Evolutionary conservation across 2,329 filamentous ascomycete species (phyloP), one percentile per base, ranked within the genome.

Genomic region (Aureobasidium sp.): DNA sequence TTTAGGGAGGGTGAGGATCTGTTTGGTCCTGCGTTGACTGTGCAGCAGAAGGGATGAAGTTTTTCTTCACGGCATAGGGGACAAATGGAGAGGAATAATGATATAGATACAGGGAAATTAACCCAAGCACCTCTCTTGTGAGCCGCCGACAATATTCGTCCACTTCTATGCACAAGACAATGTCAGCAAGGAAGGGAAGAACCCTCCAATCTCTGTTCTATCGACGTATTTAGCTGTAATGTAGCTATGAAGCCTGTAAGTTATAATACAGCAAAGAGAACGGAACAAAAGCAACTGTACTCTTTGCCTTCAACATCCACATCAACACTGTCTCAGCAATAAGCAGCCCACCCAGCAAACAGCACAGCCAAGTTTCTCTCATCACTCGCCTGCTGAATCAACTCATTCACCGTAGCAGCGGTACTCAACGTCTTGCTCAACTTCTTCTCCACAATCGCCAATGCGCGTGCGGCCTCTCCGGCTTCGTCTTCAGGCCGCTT

Each of bases 371-470:
- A 73, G 71, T 99, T 97, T 67, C 84, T 84, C 77, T 96, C 92
- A 74, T 99, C 94, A 1, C 89, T 93, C 8, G 94, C 93, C 76
- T 96, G 89, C 72, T 97, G 94, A 66, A 99, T 99, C 66, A 99
- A 76, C 71, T 99, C 94, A 70, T 97, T 97, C 60, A 99, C 94
- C 15, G 91, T 97, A 3, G 94, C 95, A 61, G 89, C 90, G 19
- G 96, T 93, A 72, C 93, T 99, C 71, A 99, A 75, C 2, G 90
- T 92, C 80, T 96, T 96, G 65, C 88, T 90, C 67, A 99, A 75
- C 78, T 99, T 99, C 83, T 97, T 97, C 71, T 90, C 86, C 62
- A 99, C 94, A 24, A 97, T 89, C 62, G 91, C 90, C 61, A 99
- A 79, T 1, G 95, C 94, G 62, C 95, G 82, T 66, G 96, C 92